Conservation (phyloP, 495 filamentous ascomycete genomes). For the Aspergillus taichungensis region DNA sequence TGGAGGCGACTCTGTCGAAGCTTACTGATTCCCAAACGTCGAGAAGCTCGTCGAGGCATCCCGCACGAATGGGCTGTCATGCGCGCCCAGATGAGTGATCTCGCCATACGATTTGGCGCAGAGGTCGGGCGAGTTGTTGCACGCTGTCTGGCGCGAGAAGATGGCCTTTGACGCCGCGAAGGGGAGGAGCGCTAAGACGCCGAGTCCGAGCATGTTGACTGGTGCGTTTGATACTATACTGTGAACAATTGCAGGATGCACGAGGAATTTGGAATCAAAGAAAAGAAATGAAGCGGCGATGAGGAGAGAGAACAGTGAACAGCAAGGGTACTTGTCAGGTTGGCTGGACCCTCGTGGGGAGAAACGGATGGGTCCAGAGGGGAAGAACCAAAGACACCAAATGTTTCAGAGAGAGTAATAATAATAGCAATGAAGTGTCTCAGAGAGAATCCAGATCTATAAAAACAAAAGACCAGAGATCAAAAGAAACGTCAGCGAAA, state of each 20-base stretch:
- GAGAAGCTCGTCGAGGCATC: slow-evolving; percentile 44
- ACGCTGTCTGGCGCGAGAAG: slow-evolving; percentile 32
- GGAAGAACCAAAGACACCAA: too few relatives aligned
- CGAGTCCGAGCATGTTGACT: slow-evolving; percentile 21
- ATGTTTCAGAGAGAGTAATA: too few relatives aligned
- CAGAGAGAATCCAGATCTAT: too few relatives aligned
- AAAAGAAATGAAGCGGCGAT: too few relatives aligned
- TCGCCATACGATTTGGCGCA: slow-evolving; percentile 52
- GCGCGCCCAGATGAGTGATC: slow-evolving; percentile 57
- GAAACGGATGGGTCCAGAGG: too few relatives aligned
- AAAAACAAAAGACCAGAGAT: too few relatives aligned
- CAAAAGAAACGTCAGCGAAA: too few relatives aligned
- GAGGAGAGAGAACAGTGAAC: too few relatives aligned
- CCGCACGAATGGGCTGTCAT: slow-evolving; percentile 52
- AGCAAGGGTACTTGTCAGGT: too few relatives aligned
- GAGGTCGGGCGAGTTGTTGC: slow-evolving; percentile 55
- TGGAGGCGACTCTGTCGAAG: slow-evolving; percentile 4
- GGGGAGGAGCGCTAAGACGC: slow-evolving; percentile 24
- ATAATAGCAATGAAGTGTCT: too few relatives aligned
- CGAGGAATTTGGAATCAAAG: not conserved
- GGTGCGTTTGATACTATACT: not conserved
- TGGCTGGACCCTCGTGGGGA: too few relatives aligned
- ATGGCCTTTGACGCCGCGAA: slow-evolving; percentile 22
- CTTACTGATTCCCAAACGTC: slow-evolving; percentile 54
- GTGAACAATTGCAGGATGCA: not conserved